Evolutionary conservation across 2,329 filamentous ascomycete species (phyloP), one percentile per base, ranked within the genome.

Genomic region (Talaromyces sp.): DNA sequence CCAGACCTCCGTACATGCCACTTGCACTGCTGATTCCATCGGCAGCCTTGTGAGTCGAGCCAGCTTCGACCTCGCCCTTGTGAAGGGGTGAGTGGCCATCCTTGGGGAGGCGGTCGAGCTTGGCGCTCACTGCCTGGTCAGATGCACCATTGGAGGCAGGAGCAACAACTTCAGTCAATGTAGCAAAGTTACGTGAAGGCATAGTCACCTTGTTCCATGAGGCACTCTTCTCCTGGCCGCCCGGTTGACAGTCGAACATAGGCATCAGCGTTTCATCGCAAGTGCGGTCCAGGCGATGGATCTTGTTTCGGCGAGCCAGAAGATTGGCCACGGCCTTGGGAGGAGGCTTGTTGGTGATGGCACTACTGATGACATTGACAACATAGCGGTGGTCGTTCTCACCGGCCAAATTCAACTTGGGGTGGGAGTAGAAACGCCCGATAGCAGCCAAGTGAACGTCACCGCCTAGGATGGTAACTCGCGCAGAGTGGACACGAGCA

Each of bases 171-270:
- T 87, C 83, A 40, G 80, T 80, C 69, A 87, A 82, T 66, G 83
- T 83, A 52, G 84, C 84, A 65, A 83, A 86, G 69, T 87, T 86
- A 49, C 85, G 77, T 46, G 80, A 83, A 1, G 85, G 84, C 85
- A 97, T 97, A 10, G 92, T 97, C 56, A 90, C 89, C 58, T 90
- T 83, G 73, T 97, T 97, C 67, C 82, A 87, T 39, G 77, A 77
- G 1, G 86, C 83, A 3, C 88, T 90, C 75, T 92, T 86, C 56
- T 76, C 74, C 50, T 74, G 68, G 29, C 77, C 74, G 9, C 81
- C 80, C 5, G 85, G 85, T 61, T 86, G 82, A 62, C 80, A 78
- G 68, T 87, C 77, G 65, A 86, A 86, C 57, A 86, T 74, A 48
- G 82, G 76, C 62, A 87, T 80, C 2, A 87, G 73, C 0, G 84